Conservation (phyloP, 2,329 filamentous ascomycete species). For the Bipolaris bicolor region DNA sequence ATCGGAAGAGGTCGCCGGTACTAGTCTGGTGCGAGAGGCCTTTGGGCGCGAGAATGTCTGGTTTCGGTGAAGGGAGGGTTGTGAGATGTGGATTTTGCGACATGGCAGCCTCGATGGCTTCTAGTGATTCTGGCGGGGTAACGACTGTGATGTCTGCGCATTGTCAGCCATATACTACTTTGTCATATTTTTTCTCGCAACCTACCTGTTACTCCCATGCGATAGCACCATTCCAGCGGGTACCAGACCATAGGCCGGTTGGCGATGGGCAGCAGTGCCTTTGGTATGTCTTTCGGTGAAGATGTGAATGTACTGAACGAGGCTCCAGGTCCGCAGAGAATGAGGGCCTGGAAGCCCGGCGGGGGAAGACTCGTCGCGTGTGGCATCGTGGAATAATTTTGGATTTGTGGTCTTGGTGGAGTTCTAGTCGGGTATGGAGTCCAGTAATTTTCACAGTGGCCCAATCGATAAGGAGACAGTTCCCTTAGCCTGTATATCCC, state of each 20-base stretch:
- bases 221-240: slow-evolving; percentile 82
- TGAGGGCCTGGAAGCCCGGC: slow-evolving; percentile 80
- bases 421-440: background rate
- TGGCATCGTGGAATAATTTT: slow-evolving; percentile 63
- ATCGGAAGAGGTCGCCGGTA: slow-evolving; percentile 84
- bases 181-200: background rate
- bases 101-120: slow-evolving; percentile 71
- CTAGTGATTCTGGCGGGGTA: slow-evolving; percentile 62
- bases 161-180: slow-evolving; percentile 4
- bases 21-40: slow-evolving; percentile 82
- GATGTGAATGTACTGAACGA: slow-evolving; percentile 84
- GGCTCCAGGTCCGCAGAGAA: slow-evolving; percentile 81
- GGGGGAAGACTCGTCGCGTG: slow-evolving; percentile 73
- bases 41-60: slow-evolving; percentile 76
- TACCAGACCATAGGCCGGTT: slow-evolving; percentile 93
- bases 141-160: slow-evolving; percentile 62
- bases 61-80: slow-evolving; percentile 72
- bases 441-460: no score
- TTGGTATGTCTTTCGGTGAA: slow-evolving; percentile 79
- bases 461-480: background rate
- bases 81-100: slow-evolving; percentile 81
- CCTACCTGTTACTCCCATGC: slow-evolving; percentile 75
- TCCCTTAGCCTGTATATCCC: background rate
- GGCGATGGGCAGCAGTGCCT: slow-evolving; percentile 80
- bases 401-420: background rate